Evolutionary conservation across 2,329 filamentous ascomycete species (phyloP), one percentile per base, ranked within the genome.

Genomic region (Phaeophleospora eucalypticola): DNA sequence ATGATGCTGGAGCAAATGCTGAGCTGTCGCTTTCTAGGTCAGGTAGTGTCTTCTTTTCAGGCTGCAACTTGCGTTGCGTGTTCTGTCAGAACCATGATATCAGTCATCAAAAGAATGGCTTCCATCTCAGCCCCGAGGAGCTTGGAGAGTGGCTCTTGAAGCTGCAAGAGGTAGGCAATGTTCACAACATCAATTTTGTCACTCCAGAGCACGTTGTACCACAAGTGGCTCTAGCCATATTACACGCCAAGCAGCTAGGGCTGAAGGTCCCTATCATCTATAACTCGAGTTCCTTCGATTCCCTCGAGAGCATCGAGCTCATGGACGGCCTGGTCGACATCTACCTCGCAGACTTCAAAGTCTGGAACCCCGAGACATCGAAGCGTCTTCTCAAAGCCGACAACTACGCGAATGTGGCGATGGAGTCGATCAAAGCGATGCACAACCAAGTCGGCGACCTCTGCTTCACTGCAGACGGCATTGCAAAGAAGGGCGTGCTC

Each of bases 101-200:
- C 41, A 78, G 87, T 0, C 88, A 93, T 61, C 81, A 87, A 65
- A 78, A 81, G n/a, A 88, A 88, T 37, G 87, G 88, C 1, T 85
- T 88, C 68, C 84, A 90, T 56, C 70, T 93, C 21, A 86, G 83
- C 0, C 86, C 87, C 0, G 86, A 90, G 64, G 79, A 89, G 62
- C 76, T 95, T 3, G 88, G 78, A 4, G 82, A 86, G 43, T 93
- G 88, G 88, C 90, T 85, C 67, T 59, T 93, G 47, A 93, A 93
- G 69, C 71, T 94, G 36, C 87, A 93, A 64, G 76, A 87, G 20
- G 77, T 87, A 2, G 88, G 87, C n/a, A 71, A 76, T 7, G 86
- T 88, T n/a, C 87, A 94, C 71, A 93, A 93, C 64, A 90, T 94
- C 74, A 93, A 95, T 65, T 79, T 91, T 17, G 79, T 94, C 48